Conservation (phyloP, 2,329 filamentous ascomycete species). For the Ophiostoma montium region DNA sequence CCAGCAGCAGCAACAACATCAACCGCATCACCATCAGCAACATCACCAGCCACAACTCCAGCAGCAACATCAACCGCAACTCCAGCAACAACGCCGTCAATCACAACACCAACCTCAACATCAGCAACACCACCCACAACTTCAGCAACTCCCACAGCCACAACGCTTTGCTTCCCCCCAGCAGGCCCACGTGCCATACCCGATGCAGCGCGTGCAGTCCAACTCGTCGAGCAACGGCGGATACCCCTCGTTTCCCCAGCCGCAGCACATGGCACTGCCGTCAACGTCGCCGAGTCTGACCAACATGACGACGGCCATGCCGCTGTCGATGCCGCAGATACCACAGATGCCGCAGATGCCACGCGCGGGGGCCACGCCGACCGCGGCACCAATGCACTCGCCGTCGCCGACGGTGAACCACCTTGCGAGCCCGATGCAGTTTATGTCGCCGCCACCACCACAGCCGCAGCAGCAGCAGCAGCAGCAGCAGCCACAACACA, state of each 20-base stretch:
- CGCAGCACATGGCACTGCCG: background rate
- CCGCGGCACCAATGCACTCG: conserved; percentile 1
- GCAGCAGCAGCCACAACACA: background rate
- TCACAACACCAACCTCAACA: conserved; percentile 2
- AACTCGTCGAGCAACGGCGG: conserved; percentile 2
- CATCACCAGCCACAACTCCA: conserved; percentile 2
- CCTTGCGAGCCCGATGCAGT: conserved; percentile 10
- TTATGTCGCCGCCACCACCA: conserved; percentile 4
- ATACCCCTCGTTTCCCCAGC: conserved; percentile 6
- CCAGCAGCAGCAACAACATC: conserved; percentile 1
- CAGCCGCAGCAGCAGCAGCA: background rate
- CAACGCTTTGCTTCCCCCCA: conserved; percentile 5
- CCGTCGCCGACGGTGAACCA: conserved; percentile 6
- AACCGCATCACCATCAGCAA: background rate
- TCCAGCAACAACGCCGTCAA: background rate
- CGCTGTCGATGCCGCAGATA: conserved; percentile 5
- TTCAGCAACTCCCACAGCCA: background rate
- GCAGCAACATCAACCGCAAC: conserved; percentile 1
- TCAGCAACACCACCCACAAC: background rate
- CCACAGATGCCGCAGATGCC: no score
- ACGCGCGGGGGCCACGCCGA: background rate
- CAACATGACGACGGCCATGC: conserved; percentile 4
- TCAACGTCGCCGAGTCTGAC: background rate
- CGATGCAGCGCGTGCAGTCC: conserved; percentile 5
- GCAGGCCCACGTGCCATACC: conserved; percentile 8